Evolutionary conservation across 768 basidiomycete genomes (phyloP), one percentile per base, ranked within the genome.

Genomic region (Coprinopsis cinerea): DNA sequence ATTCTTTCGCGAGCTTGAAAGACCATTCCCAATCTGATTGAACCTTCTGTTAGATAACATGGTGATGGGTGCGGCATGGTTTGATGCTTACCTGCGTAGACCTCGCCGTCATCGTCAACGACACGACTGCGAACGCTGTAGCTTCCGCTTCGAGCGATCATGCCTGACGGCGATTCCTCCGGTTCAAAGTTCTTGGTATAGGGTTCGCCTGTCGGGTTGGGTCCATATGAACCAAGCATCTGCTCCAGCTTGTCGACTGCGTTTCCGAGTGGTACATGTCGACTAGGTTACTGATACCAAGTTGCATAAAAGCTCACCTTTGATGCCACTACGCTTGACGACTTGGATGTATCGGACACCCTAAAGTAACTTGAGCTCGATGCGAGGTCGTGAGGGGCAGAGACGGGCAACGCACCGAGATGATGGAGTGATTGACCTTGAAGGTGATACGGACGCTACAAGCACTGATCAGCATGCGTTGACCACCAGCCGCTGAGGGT

Each of bases 181-280:
- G 82, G 67, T 3, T 83, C 84, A 65, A 92, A 90, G 59, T 84
- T 77, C 67, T 91, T 92, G 56, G 59, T 67, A 60, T 93, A 87
- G 4, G 87, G 62, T 22, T 83, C 73, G 27, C 77, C 81, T 1
- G 71, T 57, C n/a, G 82, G 72, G 49, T 75, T 70, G 15, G 92
- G 89, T 2, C 90, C 88, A 64, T 92, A 96, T 2, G 91, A 93
- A 15, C 95, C 95, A 18, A 97, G 77, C 95, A 98, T 97, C 58
- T 87, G 79, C 62, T 94, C 92, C 59, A 90, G 64, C 65, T 87
- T 95, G 67, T 95, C 95, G 59, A 95, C 93, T 93, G 60, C 10
- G 23, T 48, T n/a, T n/a, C n/a, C n/a, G 27, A 17, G 49, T 4
- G 15, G 34, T 27, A 48, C 51, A 25, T 47, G 34, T 22, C 45